Evolutionary conservation across 345 rosid species (phyloP).

Genomic region (Rhodomyrtus tomentosa): DNA sequence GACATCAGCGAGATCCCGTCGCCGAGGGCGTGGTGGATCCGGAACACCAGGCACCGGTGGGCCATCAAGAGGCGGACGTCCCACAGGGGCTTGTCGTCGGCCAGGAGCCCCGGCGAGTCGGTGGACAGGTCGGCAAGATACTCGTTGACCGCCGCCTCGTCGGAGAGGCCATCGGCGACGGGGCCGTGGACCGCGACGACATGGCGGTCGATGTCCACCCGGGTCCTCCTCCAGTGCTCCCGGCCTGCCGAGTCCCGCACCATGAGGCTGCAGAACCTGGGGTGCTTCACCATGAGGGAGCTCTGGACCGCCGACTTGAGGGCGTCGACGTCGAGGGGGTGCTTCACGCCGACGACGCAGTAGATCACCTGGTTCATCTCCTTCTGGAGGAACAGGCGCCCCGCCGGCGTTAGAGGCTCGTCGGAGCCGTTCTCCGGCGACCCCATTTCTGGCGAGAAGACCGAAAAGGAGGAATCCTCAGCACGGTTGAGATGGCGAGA

Average conservation of each 20-base stretch:
- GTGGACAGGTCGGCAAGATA: conserved; percentile 37
- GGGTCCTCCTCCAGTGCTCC: conserved; percentile 39
- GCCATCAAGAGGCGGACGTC: conserved; percentile 32
- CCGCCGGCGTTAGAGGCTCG: conserved; percentile 48
- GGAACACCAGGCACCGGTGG: conserved; percentile 18
- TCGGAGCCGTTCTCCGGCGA: not conserved
- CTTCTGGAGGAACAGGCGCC: conserved; percentile 41
- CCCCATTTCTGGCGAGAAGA: not conserved
- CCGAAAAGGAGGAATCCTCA: not conserved
- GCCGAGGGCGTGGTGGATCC: conserved; percentile 53
- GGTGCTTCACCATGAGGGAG: conserved; percentile 34
- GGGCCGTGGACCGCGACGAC: conserved; percentile 8
- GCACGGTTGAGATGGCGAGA: not conserved
- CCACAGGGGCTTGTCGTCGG: conserved; percentile 44
- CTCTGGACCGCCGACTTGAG: conserved; percentile 8
- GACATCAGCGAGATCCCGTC: conserved; percentile 54
- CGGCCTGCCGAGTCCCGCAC: conserved; percentile 29
- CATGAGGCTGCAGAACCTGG: conserved; percentile 38
- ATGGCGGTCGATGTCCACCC: conserved; percentile 29
- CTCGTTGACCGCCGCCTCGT: conserved; percentile 15
- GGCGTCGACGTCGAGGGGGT: conserved; percentile 14
- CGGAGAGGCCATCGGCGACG: not conserved
- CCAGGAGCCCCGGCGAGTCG: conserved; percentile 15
- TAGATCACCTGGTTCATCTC: conserved; percentile 35
- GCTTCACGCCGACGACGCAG: conserved; percentile 23